Conservation (phyloP, 2,329 filamentous ascomycete genomes). For the Fragosphaeria purpurea region DNA sequence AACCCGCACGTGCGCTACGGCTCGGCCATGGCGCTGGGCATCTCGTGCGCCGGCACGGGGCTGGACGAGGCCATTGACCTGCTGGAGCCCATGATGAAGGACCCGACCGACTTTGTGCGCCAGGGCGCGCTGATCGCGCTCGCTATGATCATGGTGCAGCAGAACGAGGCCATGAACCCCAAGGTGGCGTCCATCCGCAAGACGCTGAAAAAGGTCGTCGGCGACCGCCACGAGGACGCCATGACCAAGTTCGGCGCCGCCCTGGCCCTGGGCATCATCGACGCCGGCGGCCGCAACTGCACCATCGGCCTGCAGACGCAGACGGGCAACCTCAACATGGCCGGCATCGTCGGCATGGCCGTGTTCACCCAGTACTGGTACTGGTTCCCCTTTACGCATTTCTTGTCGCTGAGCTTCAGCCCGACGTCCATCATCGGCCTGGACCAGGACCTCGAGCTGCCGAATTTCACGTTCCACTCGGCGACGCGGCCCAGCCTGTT, state of each 20-base stretch:
- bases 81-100: slow-evolving; percentile 98
- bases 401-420: slow-evolving; percentile 91
- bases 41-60: slow-evolving; percentile 93
- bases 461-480: slow-evolving; percentile 91
- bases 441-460: slow-evolving; percentile 86
- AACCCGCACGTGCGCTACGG: slow-evolving; percentile 98
- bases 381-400: slow-evolving; percentile 99
- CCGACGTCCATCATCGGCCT: slow-evolving; percentile 93
- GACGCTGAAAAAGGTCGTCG: slow-evolving; percentile 85
- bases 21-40: slow-evolving; percentile 95
- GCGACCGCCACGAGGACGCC: slow-evolving; percentile 92
- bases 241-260: slow-evolving; percentile 99
- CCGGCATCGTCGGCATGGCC: slow-evolving; percentile 93
- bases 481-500: slow-evolving; percentile 91
- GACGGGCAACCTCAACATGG: slow-evolving; percentile 97
- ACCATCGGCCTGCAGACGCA: slow-evolving; percentile 96
- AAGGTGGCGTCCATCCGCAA: slow-evolving; percentile 88
- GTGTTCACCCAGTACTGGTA: slow-evolving; percentile 99
- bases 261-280: slow-evolving; percentile 90
- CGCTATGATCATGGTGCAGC: slow-evolving; percentile 98
- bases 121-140: slow-evolving; percentile 91
- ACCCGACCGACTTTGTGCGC: slow-evolving; percentile 94
- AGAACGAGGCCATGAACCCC: slow-evolving; percentile 97
- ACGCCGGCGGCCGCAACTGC: slow-evolving; percentile 95
- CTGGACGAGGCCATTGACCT: slow-evolving; percentile 94